phyloP scores from a whole-genome alignment of 306 rosid genomes.

The Carpinus fangiana region DNA sequence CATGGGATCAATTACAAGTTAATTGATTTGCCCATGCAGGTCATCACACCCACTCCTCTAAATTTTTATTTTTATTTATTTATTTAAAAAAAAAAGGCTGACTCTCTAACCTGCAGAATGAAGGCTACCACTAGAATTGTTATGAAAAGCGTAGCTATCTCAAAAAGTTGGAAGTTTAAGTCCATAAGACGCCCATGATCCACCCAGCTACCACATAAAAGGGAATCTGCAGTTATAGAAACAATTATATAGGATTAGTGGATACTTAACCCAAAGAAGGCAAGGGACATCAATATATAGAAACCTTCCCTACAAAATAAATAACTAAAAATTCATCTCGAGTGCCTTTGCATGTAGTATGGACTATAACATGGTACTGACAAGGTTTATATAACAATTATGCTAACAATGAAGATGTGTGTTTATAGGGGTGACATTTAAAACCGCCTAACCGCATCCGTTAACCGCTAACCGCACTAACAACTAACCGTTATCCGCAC shows the following conservation, averaged over 20 bases:
- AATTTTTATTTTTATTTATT: no score
- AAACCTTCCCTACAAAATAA: not conserved
- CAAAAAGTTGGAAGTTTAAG: slow-evolving; percentile 77
- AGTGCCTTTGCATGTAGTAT: no score
- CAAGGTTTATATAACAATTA: no score
- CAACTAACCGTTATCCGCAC: no score
- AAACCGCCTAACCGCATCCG: no score
- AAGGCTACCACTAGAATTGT: slow-evolving; percentile 76
- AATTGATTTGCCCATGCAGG: no score
- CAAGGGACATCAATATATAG: not conserved
- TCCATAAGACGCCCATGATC: slow-evolving; percentile 74
- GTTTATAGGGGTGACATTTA: no score
- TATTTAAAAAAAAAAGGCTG: not conserved
- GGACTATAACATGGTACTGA: no score
- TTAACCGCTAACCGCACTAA: no score
- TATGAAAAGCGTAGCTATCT: slow-evolving; percentile 70
- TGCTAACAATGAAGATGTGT: not conserved
- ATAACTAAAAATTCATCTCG: not conserved
- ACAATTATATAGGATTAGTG: slow-evolving; percentile 11
- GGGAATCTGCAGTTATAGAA: slow-evolving; percentile 61
- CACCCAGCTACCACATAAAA: slow-evolving; percentile 75
- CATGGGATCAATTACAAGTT: no score
- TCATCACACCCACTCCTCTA: no score
- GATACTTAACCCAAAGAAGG: slow-evolving; percentile 9
- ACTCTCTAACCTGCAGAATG: slow-evolving; percentile 58